Base-by-base conservation (phyloP, 768 basidiomycete species). In the Podaxis pistillaris region DNA sequence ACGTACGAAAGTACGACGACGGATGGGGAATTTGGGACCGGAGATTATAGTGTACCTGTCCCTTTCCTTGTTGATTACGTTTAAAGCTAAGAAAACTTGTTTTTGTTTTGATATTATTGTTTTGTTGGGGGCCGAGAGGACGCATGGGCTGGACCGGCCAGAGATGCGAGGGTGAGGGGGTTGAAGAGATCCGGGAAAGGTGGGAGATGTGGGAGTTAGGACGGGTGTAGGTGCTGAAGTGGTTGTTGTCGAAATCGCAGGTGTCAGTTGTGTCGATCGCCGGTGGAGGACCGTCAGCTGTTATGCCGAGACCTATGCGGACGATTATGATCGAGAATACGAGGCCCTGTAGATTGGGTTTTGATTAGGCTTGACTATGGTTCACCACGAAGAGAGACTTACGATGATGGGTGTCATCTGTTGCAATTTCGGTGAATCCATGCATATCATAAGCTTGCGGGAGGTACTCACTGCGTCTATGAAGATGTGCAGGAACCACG, bases 301-400 rank as follows among this genome's bases (percentile, higher is more conserved):
- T 59, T 9, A 74, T 58, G 24, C 74, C 73, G 51, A 74, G 65
- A 1, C 71, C 75, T 46, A 76, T 67, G 26, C 74, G 74, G 47
- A 76, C 71, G 63, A 76, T 76, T 63, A 76, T 72, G 60, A 76
- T 64, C n/a, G 73, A 73, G 64, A 78, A 78, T 6, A 74, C 73
- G 50, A 75, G 64, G 37, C 60, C 74, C 68, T 73, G 60, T 37
- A 11, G 30, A 28, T 51, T 44, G 19, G 26, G 33, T 49, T 8
- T 30, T 60, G 17, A 52, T 37, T 24, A 19, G 46, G n/a, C 26
- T 17, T 30, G 40, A 40, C 13, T 6, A 33, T 38, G 11, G 19
- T 28, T 38, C 28, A 28, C 36, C 15, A 0, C 12, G 37, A n/a
- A 9, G 37, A 15, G 24, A 24, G 4, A 56, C 61, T 40, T 49